Percentiles rank a stretch among this genome's conserved stretches.
phyloP scores from a whole-genome alignment of 257 asterid genomes.

The Penstemon newberryi region DNA sequence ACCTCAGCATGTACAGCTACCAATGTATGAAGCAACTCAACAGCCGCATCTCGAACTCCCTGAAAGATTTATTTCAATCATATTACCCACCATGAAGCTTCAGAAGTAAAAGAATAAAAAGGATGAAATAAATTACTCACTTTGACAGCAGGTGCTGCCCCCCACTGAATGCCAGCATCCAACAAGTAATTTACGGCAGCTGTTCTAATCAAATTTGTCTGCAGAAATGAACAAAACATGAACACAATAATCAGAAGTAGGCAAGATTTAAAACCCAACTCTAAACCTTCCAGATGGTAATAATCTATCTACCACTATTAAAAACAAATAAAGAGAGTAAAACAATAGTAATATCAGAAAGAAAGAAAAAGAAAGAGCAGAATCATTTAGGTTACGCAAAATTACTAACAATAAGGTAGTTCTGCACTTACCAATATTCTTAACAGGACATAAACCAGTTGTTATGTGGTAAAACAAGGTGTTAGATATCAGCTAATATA shows the following conservation, averaged over 20 bases:
- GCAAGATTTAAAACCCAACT: slow-evolving; percentile 15
- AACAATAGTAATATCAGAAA: background rate
- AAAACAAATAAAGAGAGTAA: background rate
- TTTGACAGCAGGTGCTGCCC: slow-evolving; percentile 86
- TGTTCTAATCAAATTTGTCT: slow-evolving; percentile 81
- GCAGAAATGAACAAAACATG: slow-evolving; percentile 30
- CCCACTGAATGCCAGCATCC: slow-evolving; percentile 97
- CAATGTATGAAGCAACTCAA: slow-evolving; percentile 86
- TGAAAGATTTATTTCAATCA: slow-evolving; percentile 35
- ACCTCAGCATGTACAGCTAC: slow-evolving; percentile 99
- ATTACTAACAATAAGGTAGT: background rate
- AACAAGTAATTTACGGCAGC: slow-evolving; percentile 88
- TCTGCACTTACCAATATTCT: slow-evolving; percentile 1
- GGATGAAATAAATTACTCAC: slow-evolving; percentile 41
- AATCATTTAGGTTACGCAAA: background rate
- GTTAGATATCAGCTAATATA: background rate
- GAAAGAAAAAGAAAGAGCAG: background rate
- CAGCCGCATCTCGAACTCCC: slow-evolving; percentile 98
- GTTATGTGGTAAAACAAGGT: background rate
- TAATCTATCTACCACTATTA: background rate
- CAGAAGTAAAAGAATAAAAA: slow-evolving; percentile 5
- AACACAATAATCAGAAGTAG: slow-evolving; percentile 3
- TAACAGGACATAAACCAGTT: background rate
- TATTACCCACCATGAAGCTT: slow-evolving; percentile 23
- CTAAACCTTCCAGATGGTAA: slow-evolving; percentile 13